Conservation (phyloP, 495 filamentous ascomycete species). For the Xylaria grammica region DNA sequence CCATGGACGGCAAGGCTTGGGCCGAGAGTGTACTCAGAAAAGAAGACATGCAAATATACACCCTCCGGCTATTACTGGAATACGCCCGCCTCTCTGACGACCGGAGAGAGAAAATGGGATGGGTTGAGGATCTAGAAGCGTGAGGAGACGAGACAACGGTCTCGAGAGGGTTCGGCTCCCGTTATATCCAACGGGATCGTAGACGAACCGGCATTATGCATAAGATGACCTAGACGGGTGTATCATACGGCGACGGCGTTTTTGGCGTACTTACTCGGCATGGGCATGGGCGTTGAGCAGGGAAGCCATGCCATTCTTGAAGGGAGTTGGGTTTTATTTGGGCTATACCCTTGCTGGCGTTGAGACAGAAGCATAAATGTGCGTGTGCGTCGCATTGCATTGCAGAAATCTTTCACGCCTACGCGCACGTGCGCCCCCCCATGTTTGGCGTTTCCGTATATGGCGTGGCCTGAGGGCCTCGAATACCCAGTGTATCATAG, state of each 20-base stretch:
- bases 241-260: conserved; percentile 38
- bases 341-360: conserved; percentile 13
- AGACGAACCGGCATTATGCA: conserved; percentile 4
- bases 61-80: conserved; percentile 70
- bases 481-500: neutral
- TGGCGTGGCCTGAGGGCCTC: too few relatives aligned
- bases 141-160: conserved; percentile 20
- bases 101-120: conserved; percentile 68
- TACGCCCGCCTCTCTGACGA: conserved; percentile 72
- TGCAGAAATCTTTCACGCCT: neutral
- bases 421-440: neutral
- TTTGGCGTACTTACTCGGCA: conserved; percentile 6
- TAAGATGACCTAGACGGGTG: conserved; percentile 12
- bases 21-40: conserved; percentile 68
- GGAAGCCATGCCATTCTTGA: neutral
- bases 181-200: conserved; percentile 22
- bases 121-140: conserved; percentile 55
- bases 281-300: neutral
- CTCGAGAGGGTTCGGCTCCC: neutral
- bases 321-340: neutral
- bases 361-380: conserved; percentile 23
- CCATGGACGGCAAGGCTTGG: conserved; percentile 67
- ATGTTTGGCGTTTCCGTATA: neutral
- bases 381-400: conserved; percentile 26
- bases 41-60: conserved; percentile 77